Evolutionary conservation across 2,329 filamentous ascomycete genomes (phyloP).

Genomic region (Diaporthe humulicola): DNA sequence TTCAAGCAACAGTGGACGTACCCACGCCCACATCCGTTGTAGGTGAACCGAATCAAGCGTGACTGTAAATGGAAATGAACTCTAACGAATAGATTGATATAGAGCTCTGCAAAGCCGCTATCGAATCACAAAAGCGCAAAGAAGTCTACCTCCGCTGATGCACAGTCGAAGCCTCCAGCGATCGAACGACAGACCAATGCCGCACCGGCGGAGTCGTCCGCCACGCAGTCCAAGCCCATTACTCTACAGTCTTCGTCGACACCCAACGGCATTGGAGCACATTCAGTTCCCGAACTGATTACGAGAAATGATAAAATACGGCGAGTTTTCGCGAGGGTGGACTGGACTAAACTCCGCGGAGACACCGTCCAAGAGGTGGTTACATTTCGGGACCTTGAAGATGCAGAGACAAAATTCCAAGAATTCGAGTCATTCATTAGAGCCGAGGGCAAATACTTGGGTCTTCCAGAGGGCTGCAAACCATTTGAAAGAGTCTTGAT

Average conservation of each 20-base stretch:
- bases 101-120: not conserved
- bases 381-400: not conserved
- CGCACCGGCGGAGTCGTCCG: not conserved
- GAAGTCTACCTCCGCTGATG: not conserved
- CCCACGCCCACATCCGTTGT: not conserved
- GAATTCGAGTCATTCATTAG: not conserved
- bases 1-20: not conserved
- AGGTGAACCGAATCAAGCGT: not conserved
- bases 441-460: not conserved
- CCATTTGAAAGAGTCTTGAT: not conserved
- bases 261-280: not conserved
- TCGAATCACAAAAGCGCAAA: not conserved
- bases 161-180: not conserved
- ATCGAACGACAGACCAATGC: not conserved
- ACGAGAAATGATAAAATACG: not conserved
- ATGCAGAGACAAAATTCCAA: slow-evolving; percentile 6
- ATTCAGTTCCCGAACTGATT: not conserved
- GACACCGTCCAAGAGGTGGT: not conserved
- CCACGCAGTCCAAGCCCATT: not conserved
- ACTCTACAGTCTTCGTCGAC: not conserved
- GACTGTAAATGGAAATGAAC: not conserved
- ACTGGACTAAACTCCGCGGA: not conserved
- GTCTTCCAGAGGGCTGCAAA: not conserved
- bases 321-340: not conserved
- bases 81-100: not conserved